Evolutionary conservation across 148 eudicot genomes (phyloP), one percentile per base, ranked within the genome.

Genomic region (Fagopyrum homotropicum): DNA sequence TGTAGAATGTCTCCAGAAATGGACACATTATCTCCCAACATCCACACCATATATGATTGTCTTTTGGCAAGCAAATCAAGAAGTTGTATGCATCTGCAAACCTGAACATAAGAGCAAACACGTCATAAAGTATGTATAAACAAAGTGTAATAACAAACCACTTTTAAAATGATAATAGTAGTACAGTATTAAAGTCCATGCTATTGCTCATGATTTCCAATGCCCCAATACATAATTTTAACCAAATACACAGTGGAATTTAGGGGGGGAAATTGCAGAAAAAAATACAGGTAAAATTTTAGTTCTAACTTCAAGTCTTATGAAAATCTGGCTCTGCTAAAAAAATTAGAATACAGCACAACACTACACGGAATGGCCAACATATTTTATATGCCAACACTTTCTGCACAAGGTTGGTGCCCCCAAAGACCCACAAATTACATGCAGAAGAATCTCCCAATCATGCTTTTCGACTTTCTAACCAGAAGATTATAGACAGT

Each of bases 1-100:
- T 94, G 78, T 85, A 95, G 75, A 90, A 95, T 52, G 98, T 92
- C 88, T 95, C 98, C 17, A 95, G 72, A 78, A 95, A 90, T 16
- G 98, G 98, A 30, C 89, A 88, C 93, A 95, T 95, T 68, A 92
- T 74, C 74, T 89, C 97, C 92, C 92, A 84, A 76, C 63, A 83
- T 70, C 89, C 84, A 78, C 98, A 95, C 98, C 98, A 95, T 44
- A 90, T 83, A 81, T 95, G 98, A 75, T 80, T 76, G 44, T 83
- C 87, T 57, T 72, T 80, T 5, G 98, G 90, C 75, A 84, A 76
- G 80, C 78, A 74, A 64, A 85, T 87, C 85, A 95, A 76, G 55
- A 86, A 90, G 80, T 80, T 92, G 86, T 89, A 95, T 74, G 96
- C 96, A 78, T 88, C 92, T 52, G 96, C 83, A 82, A 95, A 95